Evolutionary conservation across 1,284 basidiomycete species (phyloP).

Genomic region (Garcileccinum viscosum): DNA sequence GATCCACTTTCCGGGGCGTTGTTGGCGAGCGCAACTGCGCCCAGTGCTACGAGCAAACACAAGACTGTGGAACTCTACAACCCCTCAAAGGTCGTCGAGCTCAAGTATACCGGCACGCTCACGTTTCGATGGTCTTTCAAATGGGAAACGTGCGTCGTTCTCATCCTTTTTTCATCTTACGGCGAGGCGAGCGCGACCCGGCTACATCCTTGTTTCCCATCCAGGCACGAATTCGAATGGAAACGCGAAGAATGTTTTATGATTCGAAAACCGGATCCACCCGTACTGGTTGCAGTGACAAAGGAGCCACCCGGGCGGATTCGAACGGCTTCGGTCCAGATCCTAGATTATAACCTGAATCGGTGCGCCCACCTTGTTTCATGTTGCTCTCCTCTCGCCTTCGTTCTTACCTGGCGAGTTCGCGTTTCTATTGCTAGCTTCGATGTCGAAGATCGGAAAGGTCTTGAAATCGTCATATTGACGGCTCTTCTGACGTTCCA

Average conservation of each 20-base stretch:
- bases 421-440: slow-evolving; percentile 54
- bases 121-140: slow-evolving; percentile 79
- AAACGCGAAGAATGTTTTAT: slow-evolving; percentile 82
- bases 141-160: slow-evolving; percentile 75
- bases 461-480: slow-evolving; percentile 81
- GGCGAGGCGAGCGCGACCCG: not conserved
- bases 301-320: slow-evolving; percentile 74
- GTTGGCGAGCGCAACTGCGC: slow-evolving; percentile 68
- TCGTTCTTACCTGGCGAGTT: slow-evolving; percentile 2
- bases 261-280: slow-evolving; percentile 83
- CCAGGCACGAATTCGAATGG: slow-evolving; percentile 83
- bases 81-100: slow-evolving; percentile 70
- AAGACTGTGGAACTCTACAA: slow-evolving; percentile 80
- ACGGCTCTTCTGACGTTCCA: slow-evolving; percentile 78
- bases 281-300: slow-evolving; percentile 80
- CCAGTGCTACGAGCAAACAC: slow-evolving; percentile 67
- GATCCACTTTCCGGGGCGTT: slow-evolving; percentile 73
- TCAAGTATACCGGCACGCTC: slow-evolving; percentile 76
- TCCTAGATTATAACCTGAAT: slow-evolving; percentile 86
- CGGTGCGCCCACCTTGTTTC: slow-evolving; percentile 46
- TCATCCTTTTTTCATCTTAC: not conserved
- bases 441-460: slow-evolving; percentile 82
- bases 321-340: slow-evolving; percentile 72
- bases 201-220: not conserved
- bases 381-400: not conserved